Conservation (phyloP, 2,329 filamentous ascomycete species). For the Fusarium brevicatenulatum region DNA sequence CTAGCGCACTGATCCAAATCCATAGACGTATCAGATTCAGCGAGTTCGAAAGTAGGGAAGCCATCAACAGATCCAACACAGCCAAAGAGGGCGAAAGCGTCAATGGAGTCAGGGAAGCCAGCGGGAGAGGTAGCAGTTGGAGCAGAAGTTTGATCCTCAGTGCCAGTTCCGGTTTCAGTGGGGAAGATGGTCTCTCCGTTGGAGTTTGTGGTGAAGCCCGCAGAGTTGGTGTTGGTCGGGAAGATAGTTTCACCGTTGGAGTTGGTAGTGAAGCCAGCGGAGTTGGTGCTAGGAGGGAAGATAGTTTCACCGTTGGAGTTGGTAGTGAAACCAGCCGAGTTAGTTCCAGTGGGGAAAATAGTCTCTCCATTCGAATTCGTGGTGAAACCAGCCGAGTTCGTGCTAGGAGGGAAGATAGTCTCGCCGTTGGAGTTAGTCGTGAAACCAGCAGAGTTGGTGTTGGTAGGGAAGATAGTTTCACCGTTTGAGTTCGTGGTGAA, state of each 20-base stretch:
- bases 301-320: rapidly evolving
- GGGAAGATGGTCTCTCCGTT: background rate
- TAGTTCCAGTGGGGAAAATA: background rate
- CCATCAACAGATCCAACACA: slow-evolving; percentile 38
- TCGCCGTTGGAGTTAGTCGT: background rate
- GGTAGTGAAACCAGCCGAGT: background rate
- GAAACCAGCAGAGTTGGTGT: background rate
- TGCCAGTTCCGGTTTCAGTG: slow-evolving; percentile 21
- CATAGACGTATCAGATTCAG: slow-evolving; percentile 27
- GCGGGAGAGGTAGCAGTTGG: slow-evolving; percentile 30
- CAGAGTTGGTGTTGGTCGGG: background rate
- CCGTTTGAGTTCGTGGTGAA: background rate
- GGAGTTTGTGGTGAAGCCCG: background rate
- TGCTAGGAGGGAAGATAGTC: background rate
- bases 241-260: rapidly evolving
- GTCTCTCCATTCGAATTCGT: too few species aligned
- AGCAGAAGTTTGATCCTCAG: slow-evolving; percentile 42
- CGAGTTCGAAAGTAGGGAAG: slow-evolving; percentile 40
- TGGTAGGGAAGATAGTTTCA: background rate
- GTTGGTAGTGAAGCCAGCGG: background rate
- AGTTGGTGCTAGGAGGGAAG: background rate
- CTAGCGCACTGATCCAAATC: slow-evolving; percentile 41
- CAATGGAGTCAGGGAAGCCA: slow-evolving; percentile 31
- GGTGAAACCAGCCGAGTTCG: background rate
- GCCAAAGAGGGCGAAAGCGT: slow-evolving; percentile 41